Evolutionary conservation across 257 asterid genomes (phyloP).

Genomic region (Hygrophila difformis): DNA sequence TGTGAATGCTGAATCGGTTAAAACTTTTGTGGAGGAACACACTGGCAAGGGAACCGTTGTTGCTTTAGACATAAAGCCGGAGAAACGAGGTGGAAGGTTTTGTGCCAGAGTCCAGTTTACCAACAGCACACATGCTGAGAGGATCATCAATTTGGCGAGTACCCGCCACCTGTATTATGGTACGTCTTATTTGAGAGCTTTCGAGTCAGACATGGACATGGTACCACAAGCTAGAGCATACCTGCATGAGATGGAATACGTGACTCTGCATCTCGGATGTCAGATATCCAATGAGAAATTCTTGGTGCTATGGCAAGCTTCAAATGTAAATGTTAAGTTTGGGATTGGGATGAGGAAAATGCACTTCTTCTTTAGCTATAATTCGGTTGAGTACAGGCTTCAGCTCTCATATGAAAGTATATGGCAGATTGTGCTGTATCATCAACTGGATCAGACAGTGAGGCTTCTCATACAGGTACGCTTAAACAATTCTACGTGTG

Average conservation of each 20-base stretch:
- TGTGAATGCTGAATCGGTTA: constrained; percentile 30
- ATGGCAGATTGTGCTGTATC: constrained; percentile 57
- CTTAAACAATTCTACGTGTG: neutral
- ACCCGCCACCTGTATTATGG: constrained; percentile 30
- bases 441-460: constrained; percentile 17
- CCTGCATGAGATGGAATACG: constrained; percentile 30
- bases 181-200: constrained; percentile 45
- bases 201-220: constrained; percentile 30
- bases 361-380: constrained; percentile 24
- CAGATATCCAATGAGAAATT: constrained; percentile 43
- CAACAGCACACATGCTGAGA: constrained; percentile 18
- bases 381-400: constrained; percentile 43
- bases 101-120: constrained; percentile 67
- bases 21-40: constrained; percentile 26
- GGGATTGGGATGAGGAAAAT: constrained; percentile 56
- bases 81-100: constrained; percentile 37
- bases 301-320: constrained; percentile 37
- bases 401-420: constrained; percentile 65
- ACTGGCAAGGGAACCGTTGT: constrained; percentile 39
- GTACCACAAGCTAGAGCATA: constrained; percentile 19
- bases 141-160: constrained; percentile 24
- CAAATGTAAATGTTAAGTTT: constrained; percentile 37
- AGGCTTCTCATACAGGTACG: constrained; percentile 72
- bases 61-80: constrained; percentile 50
- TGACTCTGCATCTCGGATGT: constrained; percentile 54